A percentile compares a stretch with the other conserved stretches of the same genome.
phyloP scores from a whole-genome alignment of 768 basidiomycete genomes.

The Kwoniella mangroviensis region DNA sequence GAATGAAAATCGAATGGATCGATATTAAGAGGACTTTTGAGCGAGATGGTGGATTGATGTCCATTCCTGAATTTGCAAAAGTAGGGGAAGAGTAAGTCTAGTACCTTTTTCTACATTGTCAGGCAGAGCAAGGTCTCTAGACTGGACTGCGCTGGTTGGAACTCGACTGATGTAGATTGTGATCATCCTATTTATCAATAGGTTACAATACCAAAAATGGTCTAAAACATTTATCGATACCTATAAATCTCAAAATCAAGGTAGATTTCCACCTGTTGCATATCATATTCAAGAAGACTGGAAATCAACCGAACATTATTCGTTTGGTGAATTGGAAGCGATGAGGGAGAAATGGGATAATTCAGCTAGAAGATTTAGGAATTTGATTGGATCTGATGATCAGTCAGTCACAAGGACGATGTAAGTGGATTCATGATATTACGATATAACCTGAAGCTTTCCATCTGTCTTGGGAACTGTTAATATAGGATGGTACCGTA shows the following conservation, averaged over 20 bases:
- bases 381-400: background rate
- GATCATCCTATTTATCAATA: background rate
- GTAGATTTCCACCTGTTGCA: constrained; percentile 28
- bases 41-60: background rate
- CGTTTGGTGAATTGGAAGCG: constrained; percentile 13
- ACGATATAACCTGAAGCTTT: too few relatives aligned
- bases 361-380: background rate
- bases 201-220: background rate
- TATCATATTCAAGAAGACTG: background rate
- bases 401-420: constrained; percentile 26
- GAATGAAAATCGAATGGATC: background rate
- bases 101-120: background rate
- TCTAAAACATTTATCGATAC: background rate
- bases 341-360: constrained; percentile 16
- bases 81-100: background rate
- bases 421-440: constrained; percentile 10
- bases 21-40: background rate
- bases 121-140: background rate
- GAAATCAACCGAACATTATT: background rate
- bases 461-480: too few relatives aligned
- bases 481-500: too few relatives aligned
- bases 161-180: too few relatives aligned
- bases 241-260: constrained; percentile 34
- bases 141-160: too few relatives aligned
- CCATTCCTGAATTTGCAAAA: background rate